Conservation (phyloP, 768 basidiomycete species). For the Trametes maxima region DNA sequence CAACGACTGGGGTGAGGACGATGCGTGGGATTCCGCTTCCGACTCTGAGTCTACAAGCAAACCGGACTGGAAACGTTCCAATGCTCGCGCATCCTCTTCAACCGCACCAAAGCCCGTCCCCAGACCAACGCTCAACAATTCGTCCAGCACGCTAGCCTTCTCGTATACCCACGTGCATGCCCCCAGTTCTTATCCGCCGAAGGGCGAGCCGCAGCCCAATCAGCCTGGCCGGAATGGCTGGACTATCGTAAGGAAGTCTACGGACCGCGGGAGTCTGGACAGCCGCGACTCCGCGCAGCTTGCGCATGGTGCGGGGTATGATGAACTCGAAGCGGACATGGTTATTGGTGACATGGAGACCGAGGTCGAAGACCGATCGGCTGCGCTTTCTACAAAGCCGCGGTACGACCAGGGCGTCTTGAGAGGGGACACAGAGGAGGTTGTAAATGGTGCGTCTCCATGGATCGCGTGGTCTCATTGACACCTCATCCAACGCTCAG, state of each 20-base stretch:
- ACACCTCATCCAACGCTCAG: constrained; percentile 41
- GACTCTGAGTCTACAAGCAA: constrained; percentile 71
- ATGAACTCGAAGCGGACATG: constrained; percentile 77
- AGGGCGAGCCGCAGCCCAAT: constrained; percentile 39
- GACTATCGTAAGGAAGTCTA: constrained; percentile 68
- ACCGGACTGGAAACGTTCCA: constrained; percentile 27
- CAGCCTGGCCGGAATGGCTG: constrained; percentile 61
- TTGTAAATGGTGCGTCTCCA: constrained; percentile 66
- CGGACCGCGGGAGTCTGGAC: constrained; percentile 33
- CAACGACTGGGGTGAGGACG: constrained; percentile 80
- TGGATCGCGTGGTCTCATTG: constrained; percentile 18
- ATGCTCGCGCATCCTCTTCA: constrained; percentile 31
- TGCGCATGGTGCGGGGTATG: constrained; percentile 44
- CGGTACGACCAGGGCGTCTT: constrained; percentile 53
- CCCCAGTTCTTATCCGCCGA: constrained; percentile 75
- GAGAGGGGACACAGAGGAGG: constrained; percentile 69
- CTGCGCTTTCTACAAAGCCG: constrained; percentile 38
- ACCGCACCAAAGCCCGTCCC: constrained; percentile 62
- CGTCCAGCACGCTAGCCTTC: constrained; percentile 70
- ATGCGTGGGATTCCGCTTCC: constrained; percentile 84
- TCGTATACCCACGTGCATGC: constrained; percentile 81
- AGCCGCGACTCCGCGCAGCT: constrained; percentile 26
- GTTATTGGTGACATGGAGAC: constrained; percentile 75
- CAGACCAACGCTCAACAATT: constrained; percentile 47
- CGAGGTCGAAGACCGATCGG: constrained; percentile 42